A percentile compares a stretch with the other conserved stretches of the same genome.
Conservation (phyloP, 2,329 filamentous ascomycete species). For the Penicillium occitanis region DNA sequence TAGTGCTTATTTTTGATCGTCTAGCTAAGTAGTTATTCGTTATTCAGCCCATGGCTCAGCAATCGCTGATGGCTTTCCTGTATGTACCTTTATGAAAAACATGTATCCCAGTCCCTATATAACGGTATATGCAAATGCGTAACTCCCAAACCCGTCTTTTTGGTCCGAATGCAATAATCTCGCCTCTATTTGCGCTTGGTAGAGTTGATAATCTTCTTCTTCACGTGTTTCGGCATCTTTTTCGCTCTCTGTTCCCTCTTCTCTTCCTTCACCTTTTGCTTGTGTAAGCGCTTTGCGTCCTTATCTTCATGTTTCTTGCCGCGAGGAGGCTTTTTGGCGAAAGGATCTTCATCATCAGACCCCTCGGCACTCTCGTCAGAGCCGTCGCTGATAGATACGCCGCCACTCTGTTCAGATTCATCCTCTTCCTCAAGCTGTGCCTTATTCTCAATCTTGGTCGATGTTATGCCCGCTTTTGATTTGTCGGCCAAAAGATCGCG, state of each 20-base stretch:
- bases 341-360: constrained; percentile 39
- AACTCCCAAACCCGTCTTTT: not conserved
- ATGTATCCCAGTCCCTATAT: not conserved
- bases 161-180: not conserved
- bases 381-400: constrained; percentile 39
- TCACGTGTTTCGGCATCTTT: constrained; percentile 95
- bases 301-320: constrained; percentile 90
- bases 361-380: constrained; percentile 46
- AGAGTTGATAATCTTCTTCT: constrained; percentile 75
- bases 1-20: not conserved
- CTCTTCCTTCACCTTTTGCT: constrained; percentile 88
- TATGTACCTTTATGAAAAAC: not conserved
- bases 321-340: constrained; percentile 67
- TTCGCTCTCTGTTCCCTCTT: constrained; percentile 90
- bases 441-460: not conserved
- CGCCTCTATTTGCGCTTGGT: constrained; percentile 38
- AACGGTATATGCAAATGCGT: constrained; percentile 11
- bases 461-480: constrained; percentile 23
- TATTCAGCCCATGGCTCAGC: not conserved
- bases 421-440: constrained; percentile 39
- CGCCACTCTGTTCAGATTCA: constrained; percentile 38
- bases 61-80: not conserved
- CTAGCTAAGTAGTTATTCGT: not conserved
- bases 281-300: constrained; percentile 84
- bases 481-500: constrained; percentile 74